These are phyloP conservation scores for Dendrobium huoshanense DNA, from an alignment of 106 monocot genomes.

Conservation along the genomic window DNA sequence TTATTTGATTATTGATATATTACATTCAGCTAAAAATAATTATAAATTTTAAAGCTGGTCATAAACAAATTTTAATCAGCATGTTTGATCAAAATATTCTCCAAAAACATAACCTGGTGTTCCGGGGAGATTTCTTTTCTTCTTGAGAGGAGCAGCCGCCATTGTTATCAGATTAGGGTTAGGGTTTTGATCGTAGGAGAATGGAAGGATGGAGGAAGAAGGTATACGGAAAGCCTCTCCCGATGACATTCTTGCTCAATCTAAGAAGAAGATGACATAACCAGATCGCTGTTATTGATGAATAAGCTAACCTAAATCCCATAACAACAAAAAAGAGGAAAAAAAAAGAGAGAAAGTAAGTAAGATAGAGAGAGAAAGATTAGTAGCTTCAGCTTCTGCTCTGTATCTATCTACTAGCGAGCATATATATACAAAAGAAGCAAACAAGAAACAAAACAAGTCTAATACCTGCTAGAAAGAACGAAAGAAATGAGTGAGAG, in stretches of 20 bases:
- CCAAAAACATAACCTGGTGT: neutral
- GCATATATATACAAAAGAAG: too few species aligned
- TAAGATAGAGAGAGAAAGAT: neutral
- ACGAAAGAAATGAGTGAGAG: too few species aligned
- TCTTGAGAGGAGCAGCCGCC: neutral
- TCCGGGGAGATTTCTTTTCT: slow-evolving; percentile 10
- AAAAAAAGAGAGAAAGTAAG: neutral
- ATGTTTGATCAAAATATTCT: neutral
- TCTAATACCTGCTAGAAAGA: too few species aligned
- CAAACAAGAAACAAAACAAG: too few species aligned
- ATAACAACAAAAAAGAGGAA: neutral
- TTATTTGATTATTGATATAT: too few species aligned
- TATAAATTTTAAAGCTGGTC: too few species aligned
- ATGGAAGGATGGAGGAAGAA: neutral
- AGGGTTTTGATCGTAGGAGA: neutral
- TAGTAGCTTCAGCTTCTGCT: neutral
- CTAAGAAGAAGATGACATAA: neutral
- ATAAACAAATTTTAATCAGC: neutral
- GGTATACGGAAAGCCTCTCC: neutral
- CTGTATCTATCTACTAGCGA: neutral
- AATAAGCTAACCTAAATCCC: neutral
- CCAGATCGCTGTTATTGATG: too few species aligned
- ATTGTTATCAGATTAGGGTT: neutral
- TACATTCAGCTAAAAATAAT: too few species aligned
- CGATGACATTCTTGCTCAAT: neutral